Evolutionary conservation across 305 asterid species (phyloP).

Genomic region (Fraxinus velutina): DNA sequence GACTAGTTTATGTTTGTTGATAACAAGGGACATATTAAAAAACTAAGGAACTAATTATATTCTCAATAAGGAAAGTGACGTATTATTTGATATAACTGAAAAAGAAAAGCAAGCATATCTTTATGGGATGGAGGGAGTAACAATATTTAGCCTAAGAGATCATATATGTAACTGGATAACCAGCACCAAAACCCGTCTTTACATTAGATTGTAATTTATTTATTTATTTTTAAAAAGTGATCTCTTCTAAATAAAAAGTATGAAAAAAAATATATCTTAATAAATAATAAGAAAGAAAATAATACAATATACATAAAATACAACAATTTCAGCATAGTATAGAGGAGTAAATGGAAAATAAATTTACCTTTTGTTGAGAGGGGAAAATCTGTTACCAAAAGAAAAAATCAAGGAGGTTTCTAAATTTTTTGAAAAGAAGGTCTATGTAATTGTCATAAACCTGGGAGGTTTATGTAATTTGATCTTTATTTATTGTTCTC

Average conservation of each 20-base stretch:
- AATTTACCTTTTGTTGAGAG: background rate
- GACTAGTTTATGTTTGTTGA: background rate
- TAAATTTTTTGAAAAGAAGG: background rate
- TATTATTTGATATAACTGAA: background rate
- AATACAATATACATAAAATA: background rate
- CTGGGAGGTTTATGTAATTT: background rate
- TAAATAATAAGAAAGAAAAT: background rate
- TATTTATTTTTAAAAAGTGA: background rate
- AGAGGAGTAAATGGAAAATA: background rate
- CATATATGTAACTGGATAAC: background rate
- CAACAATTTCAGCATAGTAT: background rate
- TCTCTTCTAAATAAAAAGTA: background rate
- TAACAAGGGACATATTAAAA: background rate
- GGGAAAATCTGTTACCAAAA: background rate
- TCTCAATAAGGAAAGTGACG: background rate
- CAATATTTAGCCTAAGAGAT: background rate
- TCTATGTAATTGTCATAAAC: background rate
- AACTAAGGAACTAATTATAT: background rate
- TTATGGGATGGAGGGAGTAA: background rate
- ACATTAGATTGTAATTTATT: background rate
- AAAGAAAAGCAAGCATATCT: background rate
- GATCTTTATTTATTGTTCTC: background rate
- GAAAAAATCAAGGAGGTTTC: background rate
- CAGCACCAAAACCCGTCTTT: background rate
- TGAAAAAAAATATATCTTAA: background rate